Base-by-base conservation (phyloP, 192 early-diverging fungal genomes). In the Coemansia sp. region DNA sequence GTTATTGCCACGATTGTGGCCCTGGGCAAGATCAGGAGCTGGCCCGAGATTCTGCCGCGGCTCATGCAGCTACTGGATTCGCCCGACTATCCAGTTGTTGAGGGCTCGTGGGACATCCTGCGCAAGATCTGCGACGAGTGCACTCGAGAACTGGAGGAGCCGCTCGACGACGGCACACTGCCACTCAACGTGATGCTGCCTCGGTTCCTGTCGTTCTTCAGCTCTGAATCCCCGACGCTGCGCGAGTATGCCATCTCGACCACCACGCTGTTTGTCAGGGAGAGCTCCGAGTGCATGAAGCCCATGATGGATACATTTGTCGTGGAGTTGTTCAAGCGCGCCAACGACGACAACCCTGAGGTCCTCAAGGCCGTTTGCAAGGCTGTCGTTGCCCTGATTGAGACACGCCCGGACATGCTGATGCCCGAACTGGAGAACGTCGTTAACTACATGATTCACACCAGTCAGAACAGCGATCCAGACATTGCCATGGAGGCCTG, bases 91-190 rank as follows among this genome's bases (percentile, higher is more conserved):
- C 74, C 87, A 34, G 83, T 92, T 39, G 90, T 95, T 17, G 93
- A 95, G 91, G 90, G 91, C 51, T 86, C 93, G 17, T 93, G 95
- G 75, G 88, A 91, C 62, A 93, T 94, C 11, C 73, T 99, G 68
- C 85, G 88, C 79, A 95, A 96, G 83, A 93, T 99, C 69, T 99
- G 98, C 81, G 97, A 99, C 76, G 98, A 98, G 72, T 93, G 89
- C 46, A 83, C 90, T 62, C 85, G 84, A 17, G 89, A 92, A 39
- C 86, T 99, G 35, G 91, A 95, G 56, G 79, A 87, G 50, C 86
- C 88, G 24, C 84, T 92, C 63, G 60, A 70, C n/a, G 85, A 86
- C 46, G 92, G 94, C 75, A 84, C 89, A 16, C 85, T 88, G 41
- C 89, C 90, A 9, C 87, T 95, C 29, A 89, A 91, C 61, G 88